Evolutionary conservation across 495 filamentous ascomycete genomes (phyloP).

Genomic region (Neurospora sp.): DNA sequence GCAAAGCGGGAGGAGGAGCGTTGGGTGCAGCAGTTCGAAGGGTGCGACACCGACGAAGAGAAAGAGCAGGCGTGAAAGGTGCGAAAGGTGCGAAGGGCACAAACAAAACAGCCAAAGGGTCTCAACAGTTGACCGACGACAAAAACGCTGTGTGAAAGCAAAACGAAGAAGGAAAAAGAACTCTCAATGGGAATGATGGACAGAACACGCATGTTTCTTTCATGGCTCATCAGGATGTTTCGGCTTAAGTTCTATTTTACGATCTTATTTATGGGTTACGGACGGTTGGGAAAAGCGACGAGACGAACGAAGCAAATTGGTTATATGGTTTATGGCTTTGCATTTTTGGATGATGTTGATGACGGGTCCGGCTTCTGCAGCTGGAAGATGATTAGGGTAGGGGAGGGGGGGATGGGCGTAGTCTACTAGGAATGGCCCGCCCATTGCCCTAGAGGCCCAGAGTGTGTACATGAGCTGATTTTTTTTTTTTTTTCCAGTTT

Average conservation of each 20-base stretch:
- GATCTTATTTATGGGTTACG: not conserved
- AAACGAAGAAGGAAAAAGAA: not conserved
- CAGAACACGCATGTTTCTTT: not conserved
- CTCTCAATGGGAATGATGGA: not conserved
- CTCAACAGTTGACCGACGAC: not conserved
- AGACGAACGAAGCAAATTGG: not conserved
- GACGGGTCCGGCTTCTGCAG: not conserved
- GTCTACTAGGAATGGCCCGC: not conserved
- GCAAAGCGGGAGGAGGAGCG: not conserved
- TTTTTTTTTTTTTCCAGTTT: not conserved
- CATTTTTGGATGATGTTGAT: not conserved
- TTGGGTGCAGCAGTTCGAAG: not conserved
- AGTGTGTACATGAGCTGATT: not conserved
- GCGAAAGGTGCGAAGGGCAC: not conserved
- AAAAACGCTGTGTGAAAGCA: not conserved
- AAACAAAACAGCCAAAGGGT: not conserved
- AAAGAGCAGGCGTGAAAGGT: not conserved
- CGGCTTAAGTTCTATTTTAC: not conserved
- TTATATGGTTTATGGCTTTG: not conserved
- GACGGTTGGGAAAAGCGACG: not conserved
- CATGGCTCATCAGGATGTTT: not conserved
- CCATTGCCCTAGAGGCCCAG: not conserved
- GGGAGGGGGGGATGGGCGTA: too few relatives aligned
- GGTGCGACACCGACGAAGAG: not conserved
- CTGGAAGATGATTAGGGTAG: not conserved